Base-by-base conservation (phyloP, 805 yeast genomes). In the Barnettozyma populi region DNA sequence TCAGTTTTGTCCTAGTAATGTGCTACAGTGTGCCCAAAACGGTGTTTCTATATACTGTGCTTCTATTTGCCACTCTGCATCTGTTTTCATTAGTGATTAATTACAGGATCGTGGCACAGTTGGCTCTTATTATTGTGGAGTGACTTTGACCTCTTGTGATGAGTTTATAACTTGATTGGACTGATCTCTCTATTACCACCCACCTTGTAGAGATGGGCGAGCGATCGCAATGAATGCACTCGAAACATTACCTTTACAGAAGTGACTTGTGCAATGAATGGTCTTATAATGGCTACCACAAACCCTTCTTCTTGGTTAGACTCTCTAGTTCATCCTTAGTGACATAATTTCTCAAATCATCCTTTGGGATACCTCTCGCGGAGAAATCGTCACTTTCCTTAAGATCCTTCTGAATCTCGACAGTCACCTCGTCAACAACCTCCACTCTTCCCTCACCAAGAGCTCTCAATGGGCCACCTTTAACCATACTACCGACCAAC, bases 401-500 rank as follows among this genome's bases (percentile, higher is more conserved):
- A 31, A 42, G 39, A 20, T 34, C 37, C 11, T 24, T 18, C 23
- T 39, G 42, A 18, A 42, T 23, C 10, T 42, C 32, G 6, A 42
- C 39, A 23, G 36, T 34, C 11, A 42, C 39, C 19, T 34, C 45
- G 11, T 42, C 29, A 13, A 42, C 45, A n/a, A n/a, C 16, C 20
- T 42, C 45, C 13, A 42, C 39, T 34, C 14, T 16, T 14, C 45
- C 45, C n/a, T 42, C 45, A n/a, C 45, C 45, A 34, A 42, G 14
- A 18, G 11, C 39, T 35, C 45, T 32, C 39, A 63, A 37, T 38
- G 67, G 68, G 10, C 79, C 83, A 55, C 73, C 79, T 60, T 82
- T 78, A 14, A 85, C 90, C 88, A 86, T 86, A 50, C 79, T 77
- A 13, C 94, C 84, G 45, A 86, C 63, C 36, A 86, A 57, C 62